These are phyloP conservation scores for Metschnikowia matae DNA, from an alignment of 805 yeast species.

Conservation along the genomic window DNA sequence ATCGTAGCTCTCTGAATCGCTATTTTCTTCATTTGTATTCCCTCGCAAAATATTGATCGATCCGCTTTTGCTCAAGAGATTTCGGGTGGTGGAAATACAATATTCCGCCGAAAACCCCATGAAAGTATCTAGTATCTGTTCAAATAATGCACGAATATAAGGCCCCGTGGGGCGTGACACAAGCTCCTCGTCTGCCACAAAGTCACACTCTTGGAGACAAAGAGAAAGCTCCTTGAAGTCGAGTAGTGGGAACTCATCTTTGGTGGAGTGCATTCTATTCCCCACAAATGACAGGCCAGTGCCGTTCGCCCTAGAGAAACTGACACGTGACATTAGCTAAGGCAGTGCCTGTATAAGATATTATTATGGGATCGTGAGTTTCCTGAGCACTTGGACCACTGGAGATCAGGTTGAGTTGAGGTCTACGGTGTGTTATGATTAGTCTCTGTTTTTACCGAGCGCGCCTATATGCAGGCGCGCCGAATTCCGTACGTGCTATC, in stretches of 20 bases:
- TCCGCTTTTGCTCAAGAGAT: constrained; percentile 13
- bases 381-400: neutral
- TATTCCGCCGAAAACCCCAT: constrained; percentile 44
- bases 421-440: constrained; percentile 2
- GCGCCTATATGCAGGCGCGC: neutral
- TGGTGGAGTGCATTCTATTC: constrained; percentile 4
- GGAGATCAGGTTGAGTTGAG: neutral
- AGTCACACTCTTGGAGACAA: constrained; percentile 59
- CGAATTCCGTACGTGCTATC: too few relatives aligned
- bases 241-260: constrained; percentile 58
- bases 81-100: constrained; percentile 19
- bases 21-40: constrained; percentile 4
- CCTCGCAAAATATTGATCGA: constrained; percentile 3
- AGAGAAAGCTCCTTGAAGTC: constrained; percentile 55
- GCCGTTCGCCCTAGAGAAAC: constrained; percentile 6
- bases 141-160: constrained; percentile 51
- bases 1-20: constrained; percentile 22
- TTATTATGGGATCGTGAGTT: neutral
- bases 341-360: neutral
- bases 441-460: constrained; percentile 3
- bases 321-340: constrained; percentile 8
- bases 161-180: constrained; percentile 54
- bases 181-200: constrained; percentile 56
- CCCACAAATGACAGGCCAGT: constrained; percentile 1
- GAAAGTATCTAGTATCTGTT: constrained; percentile 59